These are phyloP conservation scores for Mycena chlorophos DNA, from an alignment of 768 basidiomycete genomes.

Conservation along the genomic window DNA sequence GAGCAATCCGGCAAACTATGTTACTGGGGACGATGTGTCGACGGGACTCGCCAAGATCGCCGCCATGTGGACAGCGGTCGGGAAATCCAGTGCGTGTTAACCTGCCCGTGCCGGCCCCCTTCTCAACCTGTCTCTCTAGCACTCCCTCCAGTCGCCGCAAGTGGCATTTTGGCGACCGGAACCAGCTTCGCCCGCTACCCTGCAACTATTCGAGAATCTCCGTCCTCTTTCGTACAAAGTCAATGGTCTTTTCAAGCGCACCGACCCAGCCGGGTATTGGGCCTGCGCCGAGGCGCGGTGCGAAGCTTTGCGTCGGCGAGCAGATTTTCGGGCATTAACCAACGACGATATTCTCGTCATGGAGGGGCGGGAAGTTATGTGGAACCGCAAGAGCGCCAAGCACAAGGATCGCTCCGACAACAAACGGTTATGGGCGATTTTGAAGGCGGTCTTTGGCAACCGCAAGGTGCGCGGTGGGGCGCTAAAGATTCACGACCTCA, in stretches of 20 bases:
- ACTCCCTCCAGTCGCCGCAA: neutral
- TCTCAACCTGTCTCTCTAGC: neutral
- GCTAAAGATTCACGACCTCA: neutral
- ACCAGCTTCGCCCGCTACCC: neutral
- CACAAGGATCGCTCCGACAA: neutral
- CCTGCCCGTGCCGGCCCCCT: neutral
- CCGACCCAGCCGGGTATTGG: neutral
- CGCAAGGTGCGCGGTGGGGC: neutral
- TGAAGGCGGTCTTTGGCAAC: neutral
- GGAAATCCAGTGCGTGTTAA: neutral
- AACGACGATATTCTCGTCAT: neutral
- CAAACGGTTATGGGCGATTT: neutral
- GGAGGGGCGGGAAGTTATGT: slow-evolving; percentile 5
- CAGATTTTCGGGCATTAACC: neutral
- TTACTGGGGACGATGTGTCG: neutral
- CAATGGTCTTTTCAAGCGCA: neutral
- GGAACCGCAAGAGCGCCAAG: neutral
- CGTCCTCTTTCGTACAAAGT: neutral
- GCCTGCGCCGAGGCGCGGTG: neutral
- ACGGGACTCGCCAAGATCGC: neutral
- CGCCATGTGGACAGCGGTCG: neutral
- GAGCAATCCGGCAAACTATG: neutral
- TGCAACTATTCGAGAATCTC: neutral
- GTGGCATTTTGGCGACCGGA: neutral
- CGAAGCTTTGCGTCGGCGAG: neutral